phyloP scores from a whole-genome alignment of 2,329 filamentous ascomycete species.

The Teratosphaeria destructans region DNA sequence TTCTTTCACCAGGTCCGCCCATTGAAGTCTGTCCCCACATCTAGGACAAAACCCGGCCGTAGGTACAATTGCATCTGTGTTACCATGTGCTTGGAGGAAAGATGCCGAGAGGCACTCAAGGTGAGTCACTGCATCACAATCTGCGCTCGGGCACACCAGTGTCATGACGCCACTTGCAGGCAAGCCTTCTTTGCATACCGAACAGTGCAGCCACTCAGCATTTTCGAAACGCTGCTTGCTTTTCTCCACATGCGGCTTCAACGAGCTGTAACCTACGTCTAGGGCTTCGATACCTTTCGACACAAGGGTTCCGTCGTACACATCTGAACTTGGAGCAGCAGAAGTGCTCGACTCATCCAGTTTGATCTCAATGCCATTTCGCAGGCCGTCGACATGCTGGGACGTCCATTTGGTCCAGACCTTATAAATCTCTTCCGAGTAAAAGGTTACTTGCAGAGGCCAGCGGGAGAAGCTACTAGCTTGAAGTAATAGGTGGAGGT shows the following conservation, averaged over 20 bases:
- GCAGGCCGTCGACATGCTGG: slow-evolving; percentile 38
- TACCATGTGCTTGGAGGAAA: slow-evolving; percentile 37
- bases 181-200: slow-evolving; percentile 37
- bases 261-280: slow-evolving; percentile 42
- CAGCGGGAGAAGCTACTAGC: slow-evolving; percentile 71
- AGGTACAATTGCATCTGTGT: slow-evolving; percentile 44
- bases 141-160: slow-evolving; percentile 41
- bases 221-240: slow-evolving; percentile 33
- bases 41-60: slow-evolving; percentile 58
- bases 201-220: slow-evolving; percentile 32
- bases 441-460: slow-evolving; percentile 76
- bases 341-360: slow-evolving; percentile 9
- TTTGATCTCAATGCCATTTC: slow-evolving; percentile 38
- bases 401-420: slow-evolving; percentile 56
- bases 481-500: slow-evolving; percentile 69
- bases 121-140: slow-evolving; percentile 44
- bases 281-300: slow-evolving; percentile 33
- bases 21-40: slow-evolving; percentile 54
- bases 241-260: slow-evolving; percentile 44
- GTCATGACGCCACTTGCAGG: slow-evolving; percentile 31
- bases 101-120: slow-evolving; percentile 44
- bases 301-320: not conserved
- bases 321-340: not conserved
- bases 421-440: slow-evolving; percentile 56
- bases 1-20: slow-evolving; percentile 75